These are phyloP conservation scores for Iris macrosiphon DNA, from an alignment of 106 monocot species.

Conservation along the genomic window DNA sequence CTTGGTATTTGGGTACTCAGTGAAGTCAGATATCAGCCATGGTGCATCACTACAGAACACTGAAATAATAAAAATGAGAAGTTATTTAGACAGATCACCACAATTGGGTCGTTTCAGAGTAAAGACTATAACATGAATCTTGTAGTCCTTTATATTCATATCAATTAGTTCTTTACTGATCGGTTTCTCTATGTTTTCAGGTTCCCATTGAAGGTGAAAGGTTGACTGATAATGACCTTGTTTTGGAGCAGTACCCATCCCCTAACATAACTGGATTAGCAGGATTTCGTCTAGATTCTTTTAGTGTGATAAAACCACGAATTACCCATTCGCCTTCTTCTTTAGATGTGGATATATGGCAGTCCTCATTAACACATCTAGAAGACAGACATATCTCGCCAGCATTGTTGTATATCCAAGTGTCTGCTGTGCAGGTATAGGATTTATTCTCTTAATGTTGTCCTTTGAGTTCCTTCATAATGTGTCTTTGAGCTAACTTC, in stretches of 20 bases:
- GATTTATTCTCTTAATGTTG: not conserved
- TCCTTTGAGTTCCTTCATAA: not conserved
- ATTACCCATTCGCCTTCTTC: conserved; percentile 71
- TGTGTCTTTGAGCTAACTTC: not conserved
- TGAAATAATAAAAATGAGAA: conserved; percentile 61
- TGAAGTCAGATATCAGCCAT: conserved; percentile 26
- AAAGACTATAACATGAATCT: conserved; percentile 6
- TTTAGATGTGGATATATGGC: conserved; percentile 47
- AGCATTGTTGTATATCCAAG: conserved; percentile 75
- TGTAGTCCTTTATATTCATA: not conserved
- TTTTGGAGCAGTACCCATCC: conserved; percentile 67
- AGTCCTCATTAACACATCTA: conserved; percentile 58
- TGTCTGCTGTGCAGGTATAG: conserved; percentile 75
- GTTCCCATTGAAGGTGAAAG: conserved; percentile 84
- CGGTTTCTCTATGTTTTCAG: conserved; percentile 29
- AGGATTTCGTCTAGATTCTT: conserved; percentile 89
- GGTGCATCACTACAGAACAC: conserved; percentile 29
- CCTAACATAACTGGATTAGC: conserved; percentile 51
- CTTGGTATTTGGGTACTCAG: conserved; percentile 68
- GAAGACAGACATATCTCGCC: conserved; percentile 82
- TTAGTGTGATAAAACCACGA: conserved; percentile 74
- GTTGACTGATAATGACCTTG: conserved; percentile 67
- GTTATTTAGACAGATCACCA: conserved; percentile 57
- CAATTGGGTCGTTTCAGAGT: conserved; percentile 80
- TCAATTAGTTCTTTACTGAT: not conserved